Evolutionary conservation across 768 basidiomycete species (phyloP), one percentile per base, ranked within the genome.

Genomic region (Stropharia rugosoannulata): DNA sequence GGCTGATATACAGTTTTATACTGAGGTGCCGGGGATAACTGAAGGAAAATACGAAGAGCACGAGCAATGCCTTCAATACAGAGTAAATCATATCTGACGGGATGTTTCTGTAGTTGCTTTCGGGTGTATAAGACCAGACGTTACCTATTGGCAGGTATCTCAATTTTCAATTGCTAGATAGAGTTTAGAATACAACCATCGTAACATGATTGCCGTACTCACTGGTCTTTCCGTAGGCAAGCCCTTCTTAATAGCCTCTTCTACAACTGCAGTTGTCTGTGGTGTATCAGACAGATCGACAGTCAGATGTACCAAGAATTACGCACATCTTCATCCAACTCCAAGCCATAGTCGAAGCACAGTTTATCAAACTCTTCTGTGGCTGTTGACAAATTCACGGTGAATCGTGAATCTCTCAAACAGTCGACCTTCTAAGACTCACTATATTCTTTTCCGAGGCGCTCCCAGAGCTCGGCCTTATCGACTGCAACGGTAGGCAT

Each of bases 401-500:
- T 56, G 22, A 22, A 15, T 53, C 36, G 22, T 22, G 16, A 22
- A 15, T 40, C 13, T 36, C 32, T 9, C 36, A 27, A 51, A 19
- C 40, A 46, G 45, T 46, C 15, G 4, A 8, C 18, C 7, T 12
- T 39, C 12, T 15, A 29, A 25, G 18, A 75, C 76, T 66, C 64
- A 95, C 95, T 84, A 74, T 92, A 98, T 65, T 84, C 80, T 62
- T 80, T 81, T 27, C 88, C 95, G 19, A 99, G 85, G 44, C 92
- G 76, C 60, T 87, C 81, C 83, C 89, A 98, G 48, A 99, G 87
- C 71, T 97, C 93, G 44, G 85, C 91, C 73, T 98, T 98, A 79
- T 98, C 92, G 56, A 98, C 92, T 16, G 94, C 80, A 70, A 99
- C 81, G 60, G 97, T 98, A 57, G 97, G 97, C 97, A 95, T 96